Evolutionary conservation across 495 filamentous ascomycete genomes (phyloP), one percentile per base, ranked within the genome.

Genomic region (Monascus purpureus): DNA sequence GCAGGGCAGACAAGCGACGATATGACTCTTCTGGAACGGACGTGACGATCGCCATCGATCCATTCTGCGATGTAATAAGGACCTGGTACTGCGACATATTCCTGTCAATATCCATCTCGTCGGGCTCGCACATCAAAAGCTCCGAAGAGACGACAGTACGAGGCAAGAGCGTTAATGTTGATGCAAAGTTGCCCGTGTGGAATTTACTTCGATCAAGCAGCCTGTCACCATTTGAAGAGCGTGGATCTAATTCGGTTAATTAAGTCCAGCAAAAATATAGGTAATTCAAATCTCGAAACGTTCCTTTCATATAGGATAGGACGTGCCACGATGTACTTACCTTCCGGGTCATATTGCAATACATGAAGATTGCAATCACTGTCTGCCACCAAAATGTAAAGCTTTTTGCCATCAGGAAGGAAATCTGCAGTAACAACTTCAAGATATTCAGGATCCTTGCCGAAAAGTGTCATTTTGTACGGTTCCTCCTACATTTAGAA

Each of bases 381-480:
- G 53, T 95, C 87, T 13, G 78, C 75, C 23, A 82, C 77, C 6
- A 93, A 63, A 35, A 96, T 75, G 49, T 75, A 81, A 8, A 99
- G 64, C 37, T 82, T 77, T 31, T 78, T 75, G 8, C 81, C 85
- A 42, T 85, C 75, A 0, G 92, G 90, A 3, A 96, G 61, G 52
- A 99, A 90, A 33, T 94, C 87, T 6, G 81, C 82, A 7, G 76
- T 70, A 14, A 90, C 52, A 8, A 90, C 75, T 50, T 92, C 83
- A 35, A 94, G 57, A 28, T 70, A 70, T 22, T 72, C 69, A 1
- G 76, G 67, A 44, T 77, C 77, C 52, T 94, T 94, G 27, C 86
- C 85, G 47, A 96, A 88, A n/a, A 93, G 63, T 9, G 77, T 77
- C 76, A 97, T 86, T 48, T 78, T 84, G 48, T 96, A 96, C 0